Evolutionary conservation across 192 early-diverging fungal species (phyloP), one percentile per base, ranked within the genome.

Genomic region (Coemansia sp.): DNA sequence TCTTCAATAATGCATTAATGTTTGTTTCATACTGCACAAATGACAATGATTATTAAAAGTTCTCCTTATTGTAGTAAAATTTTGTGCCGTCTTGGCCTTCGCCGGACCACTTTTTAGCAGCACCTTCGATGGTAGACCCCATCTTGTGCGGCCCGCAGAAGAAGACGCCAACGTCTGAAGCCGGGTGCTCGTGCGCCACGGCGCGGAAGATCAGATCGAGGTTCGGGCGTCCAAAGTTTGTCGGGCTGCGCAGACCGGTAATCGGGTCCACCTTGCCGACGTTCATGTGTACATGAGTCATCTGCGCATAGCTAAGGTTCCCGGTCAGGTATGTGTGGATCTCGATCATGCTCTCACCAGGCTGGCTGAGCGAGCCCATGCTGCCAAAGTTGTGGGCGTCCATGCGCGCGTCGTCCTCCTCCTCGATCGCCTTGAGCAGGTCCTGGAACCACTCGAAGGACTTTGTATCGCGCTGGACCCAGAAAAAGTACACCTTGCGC

Each of bases 401-500:
- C 62, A 80, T 71, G 3, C 77, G 71, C 31, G 72, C 72, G 23
- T 80, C 78, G 68, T 92, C 89, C 67, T 92, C 90, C 54, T 92
- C 88, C 64, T 94, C 92, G 29, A 94, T 85, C 11, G 90, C 91
- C 67, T 84, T 80, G 58, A 94, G 86, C 56, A 94, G 74, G 64
- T 92, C 91, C 76, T 89, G 88, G 83, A 94, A 94, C 91, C 92
- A 93, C 71, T 94, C 93, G 57, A 94, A 94, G 14, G 88, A 88
- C 61, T 89, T 87, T 62, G 88, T 90, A 74, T 93, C 92, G 22
- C 93, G 85, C 73, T 89, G 91, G 36, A 90, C 83, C 93, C 93
- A 94, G 76, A 93, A 81, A 67, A 94, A 94, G 72, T 94, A 94
- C 11, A 92, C 92, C 71, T 94, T 94, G 67, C 86, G 87, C 39